Conservation (phyloP, 2,329 filamentous ascomycete genomes). For the Clarireedia monteithiana region DNA sequence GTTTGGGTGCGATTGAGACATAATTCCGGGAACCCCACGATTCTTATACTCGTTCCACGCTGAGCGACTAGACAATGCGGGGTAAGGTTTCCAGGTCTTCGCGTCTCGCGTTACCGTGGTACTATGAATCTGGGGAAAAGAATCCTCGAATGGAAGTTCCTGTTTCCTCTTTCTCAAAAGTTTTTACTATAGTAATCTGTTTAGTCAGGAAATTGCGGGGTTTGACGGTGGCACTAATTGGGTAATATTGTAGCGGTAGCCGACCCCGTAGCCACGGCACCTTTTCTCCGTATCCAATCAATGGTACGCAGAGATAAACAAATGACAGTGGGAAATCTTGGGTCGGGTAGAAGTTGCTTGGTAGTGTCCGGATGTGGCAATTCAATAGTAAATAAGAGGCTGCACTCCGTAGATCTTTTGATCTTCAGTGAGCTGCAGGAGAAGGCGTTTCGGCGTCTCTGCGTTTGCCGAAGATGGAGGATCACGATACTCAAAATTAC, state of each 20-base stretch:
- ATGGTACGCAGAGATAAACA: not conserved
- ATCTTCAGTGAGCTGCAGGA: not conserved
- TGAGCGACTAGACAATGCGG: conserved; percentile 4
- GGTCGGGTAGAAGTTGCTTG: not conserved
- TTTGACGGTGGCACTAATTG: conserved; percentile 1
- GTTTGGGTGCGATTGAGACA: conserved; percentile 2
- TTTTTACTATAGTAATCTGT: conserved; percentile 2
- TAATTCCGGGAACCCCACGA: conserved; percentile 5
- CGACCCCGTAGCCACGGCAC: not conserved
- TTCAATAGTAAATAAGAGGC: not conserved
- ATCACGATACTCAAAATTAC: not conserved
- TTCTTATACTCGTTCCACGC: conserved; percentile 7
- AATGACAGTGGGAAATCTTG: not conserved
- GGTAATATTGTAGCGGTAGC: not conserved
- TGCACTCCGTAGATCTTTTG: not conserved
- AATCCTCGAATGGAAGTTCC: conserved; percentile 8
- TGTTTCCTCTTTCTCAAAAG: not conserved
- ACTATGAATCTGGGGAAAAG: conserved; percentile 5
- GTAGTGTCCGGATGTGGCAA: not conserved
- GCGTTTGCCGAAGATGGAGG: not conserved
- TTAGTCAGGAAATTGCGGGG: conserved; percentile 10
- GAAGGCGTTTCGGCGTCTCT: not conserved
- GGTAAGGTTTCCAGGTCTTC: conserved; percentile 6
- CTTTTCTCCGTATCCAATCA: not conserved
- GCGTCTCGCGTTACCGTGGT: not conserved